These are phyloP conservation scores for Aspergillus funiculosus DNA, from an alignment of 495 filamentous ascomycete species.

Conservation along the genomic window DNA sequence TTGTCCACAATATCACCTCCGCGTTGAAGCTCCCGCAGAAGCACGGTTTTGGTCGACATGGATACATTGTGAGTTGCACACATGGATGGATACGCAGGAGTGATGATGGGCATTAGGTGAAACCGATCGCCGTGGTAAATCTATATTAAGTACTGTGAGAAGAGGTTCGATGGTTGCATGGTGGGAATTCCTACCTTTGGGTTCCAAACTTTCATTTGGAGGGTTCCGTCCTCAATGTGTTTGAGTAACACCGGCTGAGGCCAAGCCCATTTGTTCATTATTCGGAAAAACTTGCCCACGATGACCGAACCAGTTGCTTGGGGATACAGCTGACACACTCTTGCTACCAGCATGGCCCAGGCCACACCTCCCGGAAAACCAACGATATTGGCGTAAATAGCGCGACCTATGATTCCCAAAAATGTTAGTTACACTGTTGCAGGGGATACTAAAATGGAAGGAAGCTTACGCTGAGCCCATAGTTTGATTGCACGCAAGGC, in stretches of 20 bases:
- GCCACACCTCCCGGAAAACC: constrained; percentile 96
- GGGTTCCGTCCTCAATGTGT: constrained; percentile 72
- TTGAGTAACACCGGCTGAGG: constrained; percentile 86
- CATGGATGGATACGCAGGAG: constrained; percentile 92
- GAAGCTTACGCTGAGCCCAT: constrained; percentile 74
- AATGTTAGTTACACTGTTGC: not conserved
- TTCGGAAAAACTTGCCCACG: constrained; percentile 85
- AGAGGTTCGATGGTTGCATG: not conserved
- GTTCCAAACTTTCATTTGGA: constrained; percentile 88
- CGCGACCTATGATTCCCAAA: constrained; percentile 54
- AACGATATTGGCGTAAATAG: constrained; percentile 90
- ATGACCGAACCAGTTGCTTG: constrained; percentile 80
- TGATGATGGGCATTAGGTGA: constrained; percentile 97
- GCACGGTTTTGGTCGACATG: constrained; percentile 73
- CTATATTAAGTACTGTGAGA: constrained; percentile 31
- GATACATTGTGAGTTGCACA: constrained; percentile 93
- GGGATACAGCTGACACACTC: constrained; percentile 96
- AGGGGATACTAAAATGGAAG: not conserved
- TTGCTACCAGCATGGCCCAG: constrained; percentile 94
- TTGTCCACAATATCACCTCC: constrained; percentile 72
- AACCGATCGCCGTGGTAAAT: constrained; percentile 72
- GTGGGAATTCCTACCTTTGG: constrained; percentile 61
- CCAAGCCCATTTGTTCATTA: constrained; percentile 91
- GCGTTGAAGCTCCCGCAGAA: constrained; percentile 74
- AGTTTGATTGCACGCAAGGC: constrained; percentile 89